Evolutionary conservation across 129 eudicot genomes (phyloP).

Genomic region (Centella asiatica): DNA sequence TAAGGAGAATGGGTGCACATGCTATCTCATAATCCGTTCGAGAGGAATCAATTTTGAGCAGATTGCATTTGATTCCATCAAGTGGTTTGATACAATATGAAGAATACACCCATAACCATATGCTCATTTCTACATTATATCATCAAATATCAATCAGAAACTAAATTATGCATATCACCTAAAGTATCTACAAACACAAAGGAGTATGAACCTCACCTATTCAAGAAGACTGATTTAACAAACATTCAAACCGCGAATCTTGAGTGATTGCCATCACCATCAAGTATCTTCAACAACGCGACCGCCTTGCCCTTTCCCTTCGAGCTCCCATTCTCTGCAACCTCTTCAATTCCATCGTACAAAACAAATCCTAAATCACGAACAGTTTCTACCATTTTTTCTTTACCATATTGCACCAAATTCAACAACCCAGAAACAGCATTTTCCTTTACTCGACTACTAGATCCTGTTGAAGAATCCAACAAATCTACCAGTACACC

Average conservation of each 20-base stretch:
- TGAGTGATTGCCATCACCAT: slow-evolving; percentile 19
- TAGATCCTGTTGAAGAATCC: slow-evolving; percentile 61
- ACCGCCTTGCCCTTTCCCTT: slow-evolving; percentile 68
- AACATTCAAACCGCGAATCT: slow-evolving; percentile 20
- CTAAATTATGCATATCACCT: too few species aligned
- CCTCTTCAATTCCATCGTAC: slow-evolving; percentile 49
- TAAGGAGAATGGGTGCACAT: too few species aligned
- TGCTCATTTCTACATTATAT: too few species aligned
- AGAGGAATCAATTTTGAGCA: too few species aligned
- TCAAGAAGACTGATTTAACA: slow-evolving; percentile 24
- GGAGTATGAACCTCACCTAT: slow-evolving; percentile 3
- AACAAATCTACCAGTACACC: slow-evolving; percentile 75
- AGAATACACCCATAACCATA: too few species aligned
- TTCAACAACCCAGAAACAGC: slow-evolving; percentile 73
- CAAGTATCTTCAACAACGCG: slow-evolving; percentile 47
- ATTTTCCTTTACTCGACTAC: slow-evolving; percentile 59
- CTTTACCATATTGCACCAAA: slow-evolving; percentile 57
- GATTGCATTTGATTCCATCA: too few species aligned
- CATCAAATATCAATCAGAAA: too few species aligned
- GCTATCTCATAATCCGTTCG: too few species aligned
- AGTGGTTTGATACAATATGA: too few species aligned
- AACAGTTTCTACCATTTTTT: slow-evolving; percentile 35
- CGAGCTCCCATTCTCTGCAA: slow-evolving; percentile 51
- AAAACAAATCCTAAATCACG: slow-evolving; percentile 45
- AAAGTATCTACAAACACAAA: slow-evolving; percentile 6